phyloP scores from a whole-genome alignment of 495 filamentous ascomycete species.

The Xylaria grammica region DNA sequence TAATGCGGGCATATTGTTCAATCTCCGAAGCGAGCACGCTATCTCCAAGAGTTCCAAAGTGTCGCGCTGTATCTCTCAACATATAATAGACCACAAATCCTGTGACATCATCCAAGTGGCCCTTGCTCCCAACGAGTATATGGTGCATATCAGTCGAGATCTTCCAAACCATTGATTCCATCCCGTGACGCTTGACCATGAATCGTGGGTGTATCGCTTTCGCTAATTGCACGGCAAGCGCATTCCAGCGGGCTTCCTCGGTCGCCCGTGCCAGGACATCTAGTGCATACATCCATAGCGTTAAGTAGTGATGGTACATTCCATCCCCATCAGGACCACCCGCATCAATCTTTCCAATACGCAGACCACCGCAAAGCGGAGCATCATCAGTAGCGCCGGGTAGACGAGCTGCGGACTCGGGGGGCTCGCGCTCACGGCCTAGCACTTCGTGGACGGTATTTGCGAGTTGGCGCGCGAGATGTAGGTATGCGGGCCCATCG shows the following conservation, averaged over 20 bases:
- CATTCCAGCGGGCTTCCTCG: conserved; percentile 56
- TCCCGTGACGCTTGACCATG: conserved; percentile 45
- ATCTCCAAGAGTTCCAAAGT: conserved; percentile 31
- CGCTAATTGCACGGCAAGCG: conserved; percentile 61
- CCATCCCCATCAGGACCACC: conserved; percentile 64
- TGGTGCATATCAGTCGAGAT: conserved; percentile 57
- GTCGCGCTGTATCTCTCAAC: conserved; percentile 52
- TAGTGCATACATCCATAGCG: conserved; percentile 73
- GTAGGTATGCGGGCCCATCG: conserved; percentile 50
- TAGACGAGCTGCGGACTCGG: conserved; percentile 47
- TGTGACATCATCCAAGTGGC: conserved; percentile 66
- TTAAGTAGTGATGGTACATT: conserved; percentile 73
- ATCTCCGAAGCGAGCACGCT: conserved; percentile 57
- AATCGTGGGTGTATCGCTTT: conserved; percentile 65
- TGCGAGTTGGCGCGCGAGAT: conserved; percentile 57
- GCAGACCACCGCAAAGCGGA: conserved; percentile 64
- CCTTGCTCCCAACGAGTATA: conserved; percentile 60
- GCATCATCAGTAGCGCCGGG: conserved; percentile 59
- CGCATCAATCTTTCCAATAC: conserved; percentile 65
- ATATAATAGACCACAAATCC: conserved; percentile 64
- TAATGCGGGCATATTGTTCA: conserved; percentile 62
- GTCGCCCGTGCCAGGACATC: conserved; percentile 63
- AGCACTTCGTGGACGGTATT: conserved; percentile 62
- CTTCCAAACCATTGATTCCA: conserved; percentile 66
- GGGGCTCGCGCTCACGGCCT: conserved; percentile 56